Evolutionary conservation across 441 rosid species (phyloP).

Genomic region (Pelargonium australe): DNA sequence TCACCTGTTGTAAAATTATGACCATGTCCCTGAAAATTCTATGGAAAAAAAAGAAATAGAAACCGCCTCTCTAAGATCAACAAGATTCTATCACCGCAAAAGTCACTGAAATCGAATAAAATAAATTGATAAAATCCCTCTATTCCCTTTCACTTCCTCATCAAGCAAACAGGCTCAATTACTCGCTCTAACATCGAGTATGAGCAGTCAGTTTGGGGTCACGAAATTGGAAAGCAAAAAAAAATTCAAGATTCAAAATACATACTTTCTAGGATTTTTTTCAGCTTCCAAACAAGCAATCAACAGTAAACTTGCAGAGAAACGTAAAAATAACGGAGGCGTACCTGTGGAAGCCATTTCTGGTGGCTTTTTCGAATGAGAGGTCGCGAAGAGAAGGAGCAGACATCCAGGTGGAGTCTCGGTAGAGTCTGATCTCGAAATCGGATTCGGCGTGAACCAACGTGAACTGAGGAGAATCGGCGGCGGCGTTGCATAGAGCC

Average conservation of each 20-base stretch:
- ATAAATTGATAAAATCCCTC: not conserved
- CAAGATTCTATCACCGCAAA: too few relatives aligned
- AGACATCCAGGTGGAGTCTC: conserved; percentile 51
- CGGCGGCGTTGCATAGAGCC: conserved; percentile 26
- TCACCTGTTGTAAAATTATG: too few relatives aligned
- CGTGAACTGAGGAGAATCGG: conserved; percentile 42
- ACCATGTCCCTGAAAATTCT: too few relatives aligned
- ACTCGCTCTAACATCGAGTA: not conserved
- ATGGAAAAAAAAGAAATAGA: too few relatives aligned
- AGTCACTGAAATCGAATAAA: too few relatives aligned
- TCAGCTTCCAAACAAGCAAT: not conserved
- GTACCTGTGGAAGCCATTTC: conserved; percentile 57
- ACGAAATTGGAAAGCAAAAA: not conserved
- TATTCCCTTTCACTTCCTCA: not conserved
- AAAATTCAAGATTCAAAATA: not conserved
- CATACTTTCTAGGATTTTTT: not conserved
- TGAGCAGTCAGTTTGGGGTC: not conserved
- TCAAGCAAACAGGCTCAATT: not conserved
- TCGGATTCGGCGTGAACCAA: conserved; percentile 54
- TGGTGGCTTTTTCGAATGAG: conserved; percentile 58
- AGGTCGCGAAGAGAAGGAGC: conserved; percentile 34
- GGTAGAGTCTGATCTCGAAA: conserved; percentile 55
- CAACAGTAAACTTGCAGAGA: not conserved
- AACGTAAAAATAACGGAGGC: not conserved
- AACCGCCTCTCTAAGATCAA: too few relatives aligned